Base-by-base conservation (phyloP, 257 asterid species). In the Solanum bulbocastanum region DNA sequence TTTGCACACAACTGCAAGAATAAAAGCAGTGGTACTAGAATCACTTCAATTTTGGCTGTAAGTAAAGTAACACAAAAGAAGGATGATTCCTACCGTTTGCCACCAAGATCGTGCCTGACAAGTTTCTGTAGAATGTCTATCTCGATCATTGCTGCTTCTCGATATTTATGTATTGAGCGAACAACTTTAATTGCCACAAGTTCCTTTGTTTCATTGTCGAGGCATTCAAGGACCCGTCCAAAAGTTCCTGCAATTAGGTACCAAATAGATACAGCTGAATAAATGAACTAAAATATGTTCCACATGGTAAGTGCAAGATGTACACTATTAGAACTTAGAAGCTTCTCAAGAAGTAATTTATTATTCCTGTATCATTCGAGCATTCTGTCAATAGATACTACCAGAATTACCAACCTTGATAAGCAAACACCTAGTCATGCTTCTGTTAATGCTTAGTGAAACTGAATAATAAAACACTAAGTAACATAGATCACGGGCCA, bases 201-300 rank as follows among this genome's bases (percentile, higher is more conserved):
- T 52, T 92, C 96, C 83, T 91, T 88, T 44, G 91, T 90, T 88
- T 95, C 93, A 84, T 96, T 96, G 87, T 96, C 98, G 94, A 98
- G 94, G 92, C 99, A 96, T 92, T 96, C 98, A 96, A 96, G 93
- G 85, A 96, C 99, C 87, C 92, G 96, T 86, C 97, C 98, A 91
- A 95, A 96, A 86, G 99, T 96, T 94, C 99, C 99, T 96, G 94
- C 96, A 93, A 46, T 79, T 27, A 79, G 85, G 40, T 79, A 79
- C 62, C 85, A 79, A 27, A 46, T 44, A 79, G 10, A 79, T 44
- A 27, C 40, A 79, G 66, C 66, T 79, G 23, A 79, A 15, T 15
- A 46, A 42, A 39, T 78, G 62, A 78, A 78, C 37, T 78, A 78
- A 42, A 78, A 46, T 79, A 30, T 44, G 20, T 36, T 37, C 83